These are phyloP conservation scores for Amniculicola lignicola DNA, from an alignment of 495 filamentous ascomycete genomes.

Conservation along the genomic window DNA sequence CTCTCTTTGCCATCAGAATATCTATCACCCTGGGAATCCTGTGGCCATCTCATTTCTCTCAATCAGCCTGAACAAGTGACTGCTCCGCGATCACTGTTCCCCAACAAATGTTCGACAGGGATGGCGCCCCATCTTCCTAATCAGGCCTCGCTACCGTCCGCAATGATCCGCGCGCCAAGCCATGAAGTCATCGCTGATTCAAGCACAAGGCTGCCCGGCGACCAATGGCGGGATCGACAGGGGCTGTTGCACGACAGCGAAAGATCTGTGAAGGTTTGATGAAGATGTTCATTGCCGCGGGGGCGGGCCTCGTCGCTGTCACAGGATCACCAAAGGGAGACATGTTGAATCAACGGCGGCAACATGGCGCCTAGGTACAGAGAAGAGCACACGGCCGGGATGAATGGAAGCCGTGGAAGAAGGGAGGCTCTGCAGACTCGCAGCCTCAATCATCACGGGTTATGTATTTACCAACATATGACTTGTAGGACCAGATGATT, in stretches of 20 bases:
- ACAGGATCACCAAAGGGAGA: no score
- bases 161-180: background rate
- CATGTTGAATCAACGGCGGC: no score
- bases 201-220: no score
- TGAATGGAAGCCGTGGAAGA: no score
- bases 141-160: slow-evolving; percentile 5
- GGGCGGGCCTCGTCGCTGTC: background rate
- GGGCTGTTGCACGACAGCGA: slow-evolving; percentile 1
- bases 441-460: no score
- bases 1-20: background rate
- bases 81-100: no score
- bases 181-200: slow-evolving; percentile 3
- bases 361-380: no score
- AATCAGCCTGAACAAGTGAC: slow-evolving; percentile 1
- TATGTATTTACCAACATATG: no score
- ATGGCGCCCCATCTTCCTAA: background rate
- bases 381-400: no score
- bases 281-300: slow-evolving; percentile 9
- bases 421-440: no score
- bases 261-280: background rate
- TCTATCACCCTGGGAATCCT: background rate
- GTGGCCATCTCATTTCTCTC: background rate
- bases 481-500: no score
- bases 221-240: slow-evolving; percentile 12
- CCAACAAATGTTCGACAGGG: background rate